Base-by-base conservation (phyloP, 2,329 filamentous ascomycete genomes). In the Teratosphaeria destructans region DNA sequence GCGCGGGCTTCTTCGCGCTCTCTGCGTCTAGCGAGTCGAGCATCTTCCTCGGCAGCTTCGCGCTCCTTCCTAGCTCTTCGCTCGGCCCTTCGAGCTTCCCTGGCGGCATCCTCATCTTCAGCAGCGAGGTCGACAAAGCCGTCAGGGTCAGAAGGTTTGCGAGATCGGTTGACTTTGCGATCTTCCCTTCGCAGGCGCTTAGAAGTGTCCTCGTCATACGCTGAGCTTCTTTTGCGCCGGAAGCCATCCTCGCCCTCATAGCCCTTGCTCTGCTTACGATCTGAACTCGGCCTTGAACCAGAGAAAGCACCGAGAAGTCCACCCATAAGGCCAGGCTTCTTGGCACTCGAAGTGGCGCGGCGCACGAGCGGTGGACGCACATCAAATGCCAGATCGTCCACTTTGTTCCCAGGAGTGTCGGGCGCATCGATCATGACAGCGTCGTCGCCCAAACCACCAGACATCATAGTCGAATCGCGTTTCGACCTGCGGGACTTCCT, bases 261-360 rank as follows among this genome's bases (percentile, higher is more conserved):
- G 4, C 59, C 65, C 54, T 67, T 70, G 63, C 66, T 70, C 56
- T 68, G 64, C 16, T 64, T 68, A 5, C 67, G 62, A 37, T 71
- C 67, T n/a, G 66, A 61, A 6, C 62, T 61, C 5, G 68, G 65
- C 11, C 66, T 62, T 57, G 67, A 61, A 67, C 71, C 52, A 54
- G 11, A 14, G 61, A 74, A 67, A 8, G 57, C 77, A 63, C 77
- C 78, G 56, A 80, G 74, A 62, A 68, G 78, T n/a, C 82, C 81
- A n/a, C 82, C 80, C 75, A 84, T 82, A 16, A 85, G 72, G 26
- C 82, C 81, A 27, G 59, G 77, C 75, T 58, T 79, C 79, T 57
- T 83, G 3, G 84, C 78, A 58, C 76, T 81, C 3, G 86, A 86
- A 64, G 80, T 83, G 43, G 84, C 82, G 55, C 86, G 82, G 68